Percentiles rank a stretch among this genome's conserved stretches.
Conservation (phyloP, 306 rosid genomes). For the Castanopsis chinensis region DNA sequence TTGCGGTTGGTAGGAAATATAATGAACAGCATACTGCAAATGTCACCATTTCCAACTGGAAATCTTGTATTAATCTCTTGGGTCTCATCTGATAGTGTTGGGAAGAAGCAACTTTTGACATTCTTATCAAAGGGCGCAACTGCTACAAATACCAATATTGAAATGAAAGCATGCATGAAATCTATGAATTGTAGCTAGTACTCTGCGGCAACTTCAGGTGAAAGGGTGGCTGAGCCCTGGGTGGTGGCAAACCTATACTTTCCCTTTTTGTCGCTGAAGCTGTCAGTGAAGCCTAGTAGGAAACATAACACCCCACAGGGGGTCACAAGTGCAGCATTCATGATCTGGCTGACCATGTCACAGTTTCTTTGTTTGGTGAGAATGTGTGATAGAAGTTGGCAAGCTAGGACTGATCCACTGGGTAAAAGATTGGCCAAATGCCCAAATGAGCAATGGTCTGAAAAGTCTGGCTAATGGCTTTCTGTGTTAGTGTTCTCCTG, state of each 20-base stretch:
- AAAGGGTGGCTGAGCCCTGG: slow-evolving; percentile 36
- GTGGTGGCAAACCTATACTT: slow-evolving; percentile 70
- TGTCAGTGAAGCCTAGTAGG: slow-evolving; percentile 61
- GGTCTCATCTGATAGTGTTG: slow-evolving; percentile 51
- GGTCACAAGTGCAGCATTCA: slow-evolving; percentile 40
- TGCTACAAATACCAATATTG: slow-evolving; percentile 64
- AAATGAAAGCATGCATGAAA: slow-evolving; percentile 62
- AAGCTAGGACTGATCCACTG: slow-evolving; percentile 80
- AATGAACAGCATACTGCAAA: slow-evolving; percentile 59
- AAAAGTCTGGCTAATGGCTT: too few relatives aligned
- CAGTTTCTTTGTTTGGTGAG: slow-evolving; percentile 66
- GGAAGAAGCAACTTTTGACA: slow-evolving; percentile 63
- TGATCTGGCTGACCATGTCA: slow-evolving; percentile 44
- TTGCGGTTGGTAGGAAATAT: slow-evolving; percentile 60
- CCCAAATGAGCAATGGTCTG: too few relatives aligned
- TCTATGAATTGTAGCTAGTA: slow-evolving; percentile 50
- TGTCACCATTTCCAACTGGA: slow-evolving; percentile 64
- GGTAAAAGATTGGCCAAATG: slow-evolving; percentile 48
- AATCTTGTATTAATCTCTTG: slow-evolving; percentile 51
- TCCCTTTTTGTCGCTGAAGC: slow-evolving; percentile 58
- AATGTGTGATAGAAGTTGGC: slow-evolving; percentile 78
- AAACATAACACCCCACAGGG: slow-evolving; percentile 55
- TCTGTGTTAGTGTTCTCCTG: too few relatives aligned
- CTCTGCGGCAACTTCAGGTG: slow-evolving; percentile 37
- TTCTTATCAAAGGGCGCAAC: slow-evolving; percentile 64